Evolutionary conservation across 306 rosid genomes (phyloP), one percentile per base, ranked within the genome.

Genomic region (Psophocarpus tetragonolobus): DNA sequence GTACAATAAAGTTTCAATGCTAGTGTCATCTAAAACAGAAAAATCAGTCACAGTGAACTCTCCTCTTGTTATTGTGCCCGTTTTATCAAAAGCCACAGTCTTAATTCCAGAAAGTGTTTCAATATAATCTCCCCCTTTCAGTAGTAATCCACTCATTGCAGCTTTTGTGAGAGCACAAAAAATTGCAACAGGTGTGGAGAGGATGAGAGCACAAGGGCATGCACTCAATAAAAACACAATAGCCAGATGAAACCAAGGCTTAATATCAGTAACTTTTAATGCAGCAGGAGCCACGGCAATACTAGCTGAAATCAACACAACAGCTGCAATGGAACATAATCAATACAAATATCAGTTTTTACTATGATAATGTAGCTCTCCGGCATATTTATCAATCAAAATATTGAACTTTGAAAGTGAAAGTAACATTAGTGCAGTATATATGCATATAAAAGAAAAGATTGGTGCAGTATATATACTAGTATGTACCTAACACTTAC

Each of bases 191-290:
- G 98, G 98, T 0, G 98, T 90, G 18, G 98, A 94, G 53, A 94
- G 96, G 75, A 94, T 87, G 64, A 94, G 97, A 38, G 96, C 87
- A 79, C 98, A 94, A 2, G 98, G 98, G 71, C 97, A 94, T n/a
- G 95, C 98, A 67, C 97, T 94, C 48, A 94, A 90, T 69, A 94
- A 77, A 77, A 94, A 91, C 47, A 94, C 97, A 78, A 92, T 81
- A 17, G 97, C 94, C 41, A 94, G 76, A 76, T 90, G 97, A 84
- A 86, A 74, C 97, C 97, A 94, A 21, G 71, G 72, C 8, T 70
- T 84, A 13, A 54, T 86, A 71, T 92, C 84, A 35, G 85, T 75
- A 42, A 88, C 85, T 38, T 76, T 80, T 68, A 94, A 61, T 45
- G 85, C 90, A 4, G 69, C 84, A 36, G 98, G 97, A 81, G 89